Evolutionary conservation across 2,329 filamentous ascomycete genomes (phyloP).

Genomic region (Mollisiaceae sp.): DNA sequence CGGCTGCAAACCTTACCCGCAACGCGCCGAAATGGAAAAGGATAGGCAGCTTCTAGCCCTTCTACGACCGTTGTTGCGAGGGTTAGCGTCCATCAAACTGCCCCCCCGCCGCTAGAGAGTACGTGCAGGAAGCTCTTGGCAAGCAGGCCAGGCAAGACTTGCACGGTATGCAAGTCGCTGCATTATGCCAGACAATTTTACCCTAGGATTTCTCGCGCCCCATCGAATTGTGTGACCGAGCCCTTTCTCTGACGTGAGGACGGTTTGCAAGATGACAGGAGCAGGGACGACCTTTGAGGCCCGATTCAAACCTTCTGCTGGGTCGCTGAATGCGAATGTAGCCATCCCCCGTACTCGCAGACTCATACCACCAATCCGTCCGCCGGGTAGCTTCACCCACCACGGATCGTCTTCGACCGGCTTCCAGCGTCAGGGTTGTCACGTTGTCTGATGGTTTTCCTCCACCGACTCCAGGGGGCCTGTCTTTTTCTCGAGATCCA

Average conservation of each 20-base stretch:
- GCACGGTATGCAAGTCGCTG: constrained; percentile 13
- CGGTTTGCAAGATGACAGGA: neutral
- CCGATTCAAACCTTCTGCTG: neutral
- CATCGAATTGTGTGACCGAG: constrained; percentile 5
- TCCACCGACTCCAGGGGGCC: constrained; percentile 11
- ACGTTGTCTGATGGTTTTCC: constrained; percentile 27
- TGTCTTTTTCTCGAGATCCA: constrained; percentile 3
- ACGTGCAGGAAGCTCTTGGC: constrained; percentile 10
- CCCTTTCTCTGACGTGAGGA: constrained; percentile 9
- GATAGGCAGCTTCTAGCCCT: constrained; percentile 28
- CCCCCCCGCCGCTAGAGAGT: constrained; percentile 9
- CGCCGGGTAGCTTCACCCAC: neutral
- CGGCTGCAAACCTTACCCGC: constrained; percentile 11
- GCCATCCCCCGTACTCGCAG: neutral
- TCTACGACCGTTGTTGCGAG: constrained; percentile 30
- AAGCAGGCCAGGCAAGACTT: constrained; percentile 10
- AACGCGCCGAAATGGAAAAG: constrained; percentile 8
- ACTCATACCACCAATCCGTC: neutral
- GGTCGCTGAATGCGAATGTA: neutral
- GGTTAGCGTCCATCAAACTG: constrained; percentile 15
- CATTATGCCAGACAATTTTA: constrained; percentile 22
- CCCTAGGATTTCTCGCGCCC: neutral
- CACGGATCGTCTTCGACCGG: constrained; percentile 16
- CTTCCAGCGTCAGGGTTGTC: constrained; percentile 15
- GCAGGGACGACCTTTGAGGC: neutral